phyloP scores from a whole-genome alignment of 2,329 filamentous ascomycete genomes.

The Neocucurbitaria cava region DNA sequence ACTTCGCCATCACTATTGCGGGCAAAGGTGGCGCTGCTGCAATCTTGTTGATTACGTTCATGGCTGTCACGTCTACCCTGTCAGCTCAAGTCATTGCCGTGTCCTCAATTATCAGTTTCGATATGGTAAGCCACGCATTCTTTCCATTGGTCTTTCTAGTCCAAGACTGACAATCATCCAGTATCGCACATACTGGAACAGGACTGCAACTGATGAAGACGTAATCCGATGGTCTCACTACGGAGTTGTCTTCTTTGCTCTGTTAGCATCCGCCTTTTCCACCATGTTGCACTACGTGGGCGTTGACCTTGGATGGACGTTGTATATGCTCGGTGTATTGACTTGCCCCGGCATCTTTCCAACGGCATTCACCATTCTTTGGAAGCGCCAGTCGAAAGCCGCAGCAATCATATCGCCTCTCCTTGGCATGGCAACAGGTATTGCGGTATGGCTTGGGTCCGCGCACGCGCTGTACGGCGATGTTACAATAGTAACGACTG shows the following conservation, averaged over 20 bases:
- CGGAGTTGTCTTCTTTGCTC: constrained; percentile 60
- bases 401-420: constrained; percentile 60
- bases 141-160: neutral
- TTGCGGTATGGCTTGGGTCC: constrained; percentile 61
- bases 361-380: constrained; percentile 61
- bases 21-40: constrained; percentile 49
- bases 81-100: constrained; percentile 62
- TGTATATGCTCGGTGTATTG: constrained; percentile 62
- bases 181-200: constrained; percentile 60
- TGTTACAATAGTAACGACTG: constrained; percentile 58
- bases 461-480: constrained; percentile 56
- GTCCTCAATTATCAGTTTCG: constrained; percentile 61
- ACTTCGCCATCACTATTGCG: constrained; percentile 48
- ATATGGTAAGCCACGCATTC: constrained; percentile 41
- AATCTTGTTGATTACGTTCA: constrained; percentile 49
- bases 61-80: constrained; percentile 56
- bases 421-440: constrained; percentile 58
- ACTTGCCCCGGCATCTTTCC: constrained; percentile 63
- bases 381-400: constrained; percentile 56
- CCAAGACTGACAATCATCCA: too few species aligned
- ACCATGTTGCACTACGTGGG: constrained; percentile 62
- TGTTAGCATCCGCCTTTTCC: constrained; percentile 60
- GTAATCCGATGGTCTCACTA: constrained; percentile 61
- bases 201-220: constrained; percentile 54
- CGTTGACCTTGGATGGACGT: constrained; percentile 61